phyloP scores from a whole-genome alignment of 345 rosid genomes.

The Eucalyptus dawsonii region DNA sequence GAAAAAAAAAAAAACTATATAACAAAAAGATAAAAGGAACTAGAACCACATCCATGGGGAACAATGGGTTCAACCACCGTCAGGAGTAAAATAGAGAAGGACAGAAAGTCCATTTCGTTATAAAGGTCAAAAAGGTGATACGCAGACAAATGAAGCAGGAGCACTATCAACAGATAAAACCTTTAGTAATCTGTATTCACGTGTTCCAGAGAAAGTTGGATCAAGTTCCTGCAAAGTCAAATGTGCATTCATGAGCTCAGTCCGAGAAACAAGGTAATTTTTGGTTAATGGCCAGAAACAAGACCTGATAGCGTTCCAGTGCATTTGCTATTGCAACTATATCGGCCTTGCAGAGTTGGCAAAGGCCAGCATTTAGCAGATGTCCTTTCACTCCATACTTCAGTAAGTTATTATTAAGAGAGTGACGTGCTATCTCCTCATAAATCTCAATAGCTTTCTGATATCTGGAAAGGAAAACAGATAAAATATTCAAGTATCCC shows the following conservation, averaged over 20 bases:
- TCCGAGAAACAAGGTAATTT: background rate
- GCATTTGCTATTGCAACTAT: slow-evolving; percentile 83
- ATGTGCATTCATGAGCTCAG: background rate
- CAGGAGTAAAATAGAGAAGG: background rate
- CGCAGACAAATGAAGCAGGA: background rate
- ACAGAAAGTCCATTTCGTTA: background rate
- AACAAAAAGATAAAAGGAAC: background rate
- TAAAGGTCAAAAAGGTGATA: background rate
- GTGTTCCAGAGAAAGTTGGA: slow-evolving; percentile 92
- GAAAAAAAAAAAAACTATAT: background rate
- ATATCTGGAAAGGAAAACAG: slow-evolving; percentile 40
- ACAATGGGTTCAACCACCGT: background rate
- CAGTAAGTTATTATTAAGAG: slow-evolving; percentile 70
- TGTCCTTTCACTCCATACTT: slow-evolving; percentile 98
- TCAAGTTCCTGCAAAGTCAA: slow-evolving; percentile 65
- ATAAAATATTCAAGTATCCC: background rate
- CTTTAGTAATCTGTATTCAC: slow-evolving; percentile 64
- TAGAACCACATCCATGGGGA: background rate
- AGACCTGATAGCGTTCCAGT: slow-evolving; percentile 85
- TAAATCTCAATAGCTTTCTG: slow-evolving; percentile 80
- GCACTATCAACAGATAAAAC: slow-evolving; percentile 9
- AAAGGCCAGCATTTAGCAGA: slow-evolving; percentile 93
- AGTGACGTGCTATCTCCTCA: slow-evolving; percentile 74
- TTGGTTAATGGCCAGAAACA: background rate
- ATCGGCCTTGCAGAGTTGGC: slow-evolving; percentile 93